Evolutionary conservation across 495 filamentous ascomycete genomes (phyloP).

Genomic region (Tricharina praecox): DNA sequence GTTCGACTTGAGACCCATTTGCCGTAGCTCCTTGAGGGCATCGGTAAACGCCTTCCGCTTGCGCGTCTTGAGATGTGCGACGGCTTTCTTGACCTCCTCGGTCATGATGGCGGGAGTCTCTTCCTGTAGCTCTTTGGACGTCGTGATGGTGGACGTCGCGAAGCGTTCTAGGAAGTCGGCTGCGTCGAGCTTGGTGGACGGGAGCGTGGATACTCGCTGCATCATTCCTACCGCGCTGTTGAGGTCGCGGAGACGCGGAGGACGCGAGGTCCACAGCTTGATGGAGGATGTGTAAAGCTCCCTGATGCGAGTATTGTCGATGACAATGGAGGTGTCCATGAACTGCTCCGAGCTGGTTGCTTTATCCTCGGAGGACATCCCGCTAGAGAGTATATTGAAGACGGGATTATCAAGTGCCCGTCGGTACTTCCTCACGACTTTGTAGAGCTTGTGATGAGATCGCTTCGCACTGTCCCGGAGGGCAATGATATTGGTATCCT

Average conservation of each 20-base stretch:
- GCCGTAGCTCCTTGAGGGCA: slow-evolving; percentile 57
- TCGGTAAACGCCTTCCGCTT: slow-evolving; percentile 89
- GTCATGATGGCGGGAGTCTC: slow-evolving; percentile 61
- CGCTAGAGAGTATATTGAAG: slow-evolving; percentile 43
- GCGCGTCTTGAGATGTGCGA: slow-evolving; percentile 72
- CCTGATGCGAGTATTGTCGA: slow-evolving; percentile 26
- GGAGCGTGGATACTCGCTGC: slow-evolving; percentile 38
- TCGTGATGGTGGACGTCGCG: slow-evolving; percentile 44
- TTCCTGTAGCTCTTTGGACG: slow-evolving; percentile 54
- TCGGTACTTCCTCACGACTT: slow-evolving; percentile 75
- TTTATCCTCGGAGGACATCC: slow-evolving; percentile 40
- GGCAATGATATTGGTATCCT: slow-evolving; percentile 83
- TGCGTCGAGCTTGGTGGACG: slow-evolving; percentile 37
- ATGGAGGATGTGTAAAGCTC: slow-evolving; percentile 36
- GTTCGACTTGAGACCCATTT: slow-evolving; percentile 79
- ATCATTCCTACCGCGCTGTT: slow-evolving; percentile 47
- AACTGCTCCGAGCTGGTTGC: slow-evolving; percentile 1
- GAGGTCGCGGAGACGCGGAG: slow-evolving; percentile 54
- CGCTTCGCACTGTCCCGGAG: slow-evolving; percentile 71
- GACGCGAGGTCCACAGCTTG: slow-evolving; percentile 41
- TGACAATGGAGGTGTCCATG: slow-evolving; percentile 17
- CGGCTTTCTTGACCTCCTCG: slow-evolving; percentile 61
- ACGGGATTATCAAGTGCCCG: slow-evolving; percentile 55
- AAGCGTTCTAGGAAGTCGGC: slow-evolving; percentile 48
- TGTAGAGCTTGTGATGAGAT: slow-evolving; percentile 84